phyloP scores from a whole-genome alignment of 2,329 filamentous ascomycete genomes.

The Neocatenulostroma microsporum region DNA sequence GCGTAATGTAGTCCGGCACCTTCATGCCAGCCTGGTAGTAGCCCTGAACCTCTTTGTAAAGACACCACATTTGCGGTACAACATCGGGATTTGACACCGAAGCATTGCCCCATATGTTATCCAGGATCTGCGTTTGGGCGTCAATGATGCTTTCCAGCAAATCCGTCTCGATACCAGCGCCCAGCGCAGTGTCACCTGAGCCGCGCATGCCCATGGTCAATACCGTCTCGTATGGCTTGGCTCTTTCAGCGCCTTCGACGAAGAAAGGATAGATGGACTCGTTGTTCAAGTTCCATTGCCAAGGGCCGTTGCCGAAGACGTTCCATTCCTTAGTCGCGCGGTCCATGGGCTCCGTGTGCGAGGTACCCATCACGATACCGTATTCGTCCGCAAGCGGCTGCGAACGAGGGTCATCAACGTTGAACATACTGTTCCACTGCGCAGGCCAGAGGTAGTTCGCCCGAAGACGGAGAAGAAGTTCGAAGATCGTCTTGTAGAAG shows the following conservation, averaged over 20 bases:
- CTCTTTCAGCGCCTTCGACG: constrained; percentile 56
- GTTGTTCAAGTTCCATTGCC: constrained; percentile 65
- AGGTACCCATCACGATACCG: constrained; percentile 64
- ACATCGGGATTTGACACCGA: constrained; percentile 42
- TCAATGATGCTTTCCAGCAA: constrained; percentile 55
- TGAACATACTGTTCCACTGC: constrained; percentile 64
- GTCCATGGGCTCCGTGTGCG: constrained; percentile 66
- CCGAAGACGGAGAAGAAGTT: constrained; percentile 59
- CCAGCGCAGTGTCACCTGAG: constrained; percentile 57
- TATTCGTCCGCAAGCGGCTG: constrained; percentile 65
- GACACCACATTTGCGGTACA: constrained; percentile 62
- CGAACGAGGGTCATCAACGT: constrained; percentile 61
- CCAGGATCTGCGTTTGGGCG: constrained; percentile 53
- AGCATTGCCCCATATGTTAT: constrained; percentile 46
- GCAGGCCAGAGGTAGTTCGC: constrained; percentile 73
- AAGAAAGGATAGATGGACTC: constrained; percentile 62
- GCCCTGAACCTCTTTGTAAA: constrained; percentile 67
- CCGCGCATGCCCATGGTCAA: constrained; percentile 65
- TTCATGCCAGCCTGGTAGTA: constrained; percentile 59
- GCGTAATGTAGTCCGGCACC: constrained; percentile 58
- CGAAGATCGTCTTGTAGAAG: constrained; percentile 63
- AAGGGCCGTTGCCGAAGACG: constrained; percentile 48
- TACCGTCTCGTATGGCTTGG: constrained; percentile 58
- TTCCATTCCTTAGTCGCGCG: constrained; percentile 48
- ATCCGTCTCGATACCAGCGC: constrained; percentile 48